Base-by-base conservation (phyloP, 495 filamentous ascomycete species). In the Aspergillus biplanus region DNA sequence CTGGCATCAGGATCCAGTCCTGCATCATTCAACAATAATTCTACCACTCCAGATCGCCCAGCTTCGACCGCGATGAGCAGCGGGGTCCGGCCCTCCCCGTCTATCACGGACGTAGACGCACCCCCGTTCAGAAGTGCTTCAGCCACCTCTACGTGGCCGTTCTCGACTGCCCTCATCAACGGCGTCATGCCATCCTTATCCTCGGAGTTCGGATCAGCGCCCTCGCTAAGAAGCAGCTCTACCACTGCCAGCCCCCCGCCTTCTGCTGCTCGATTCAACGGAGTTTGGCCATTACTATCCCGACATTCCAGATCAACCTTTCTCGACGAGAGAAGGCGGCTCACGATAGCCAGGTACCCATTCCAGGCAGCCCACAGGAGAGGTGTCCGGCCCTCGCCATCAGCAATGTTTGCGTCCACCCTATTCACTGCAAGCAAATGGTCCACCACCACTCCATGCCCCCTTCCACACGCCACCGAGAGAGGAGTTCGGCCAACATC, bases 181-280 rank as follows among this genome's bases (percentile, higher is more conserved):
- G 61, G 65, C n/a, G 65, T 65, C 33, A 32, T 39, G 7, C 61
- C 65, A 47, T 58, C 33, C 8, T 56, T 63, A 44, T 64, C 61
- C 31, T 60, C 59, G 13, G 63, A 54, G 54, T 70, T 70, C 39
- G 66, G 32, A 56, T 75, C 67, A n/a, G 71, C 70, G n/a, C 63
- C 67, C 11, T 62, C 56, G 12, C 65, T 52, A 7, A 75, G 47
- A n/a, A 75, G 66, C 4, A 72, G 16, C 39, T 50, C 58, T 35
- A 65, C 67, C 7, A 72, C 64, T 11, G 44, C 33, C n/a, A 58
- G 39, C 12, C 16, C 56, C 12, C 56, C 56, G 21, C 56, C 33
- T 44, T 58, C 56, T 12, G 56, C 56, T 6, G 56, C 56, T 8
- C 56, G 56, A 33, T 13, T 21, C 31, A 58, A 39, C 37, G 42